Evolutionary conservation across 257 asterid species (phyloP).

Genomic region (Anisodus tanguticus): DNA sequence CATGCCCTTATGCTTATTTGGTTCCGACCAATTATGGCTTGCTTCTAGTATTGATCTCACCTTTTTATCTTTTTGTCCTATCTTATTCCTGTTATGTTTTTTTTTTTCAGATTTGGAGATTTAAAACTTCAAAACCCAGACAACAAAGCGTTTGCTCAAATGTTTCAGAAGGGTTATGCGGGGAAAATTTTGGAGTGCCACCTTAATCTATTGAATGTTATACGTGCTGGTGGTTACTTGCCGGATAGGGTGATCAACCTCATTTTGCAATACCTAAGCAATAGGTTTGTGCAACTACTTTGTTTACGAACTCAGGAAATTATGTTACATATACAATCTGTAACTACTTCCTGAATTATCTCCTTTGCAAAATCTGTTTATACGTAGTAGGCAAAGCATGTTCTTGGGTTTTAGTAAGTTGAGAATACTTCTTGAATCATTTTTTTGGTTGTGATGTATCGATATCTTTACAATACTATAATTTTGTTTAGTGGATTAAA

Average conservation of each 20-base stretch:
- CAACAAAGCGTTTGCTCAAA: slow-evolving; percentile 90
- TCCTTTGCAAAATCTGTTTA: not conserved
- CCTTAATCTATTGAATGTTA: slow-evolving; percentile 76
- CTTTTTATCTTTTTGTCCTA: slow-evolving; percentile 7
- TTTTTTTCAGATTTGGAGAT: slow-evolving; percentile 81
- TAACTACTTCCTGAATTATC: not conserved
- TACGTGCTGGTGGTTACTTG: slow-evolving; percentile 90
- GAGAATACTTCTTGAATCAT: not conserved
- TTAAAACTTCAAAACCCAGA: slow-evolving; percentile 92
- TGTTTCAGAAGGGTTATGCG: slow-evolving; percentile 95
- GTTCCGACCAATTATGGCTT: not conserved
- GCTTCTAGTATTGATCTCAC: not conserved
- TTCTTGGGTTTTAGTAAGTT: slow-evolving; percentile 7
- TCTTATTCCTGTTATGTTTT: slow-evolving; percentile 45
- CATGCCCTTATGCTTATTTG: slow-evolving; percentile 23
- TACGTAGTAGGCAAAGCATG: slow-evolving; percentile 1
- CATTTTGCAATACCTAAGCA: slow-evolving; percentile 87
- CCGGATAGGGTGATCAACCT: slow-evolving; percentile 97
- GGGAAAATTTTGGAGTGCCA: slow-evolving; percentile 96
- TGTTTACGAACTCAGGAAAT: slow-evolving; percentile 62
- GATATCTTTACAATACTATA: not conserved
- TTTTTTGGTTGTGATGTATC: not conserved
- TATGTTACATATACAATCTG: not conserved
- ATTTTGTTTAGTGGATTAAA: not conserved
- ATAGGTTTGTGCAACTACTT: slow-evolving; percentile 64